A percentile compares a stretch with the other conserved stretches of the same genome.
Evolutionary conservation across 768 basidiomycete genomes (phyloP).

Genomic region (Tricholoma terreum): DNA sequence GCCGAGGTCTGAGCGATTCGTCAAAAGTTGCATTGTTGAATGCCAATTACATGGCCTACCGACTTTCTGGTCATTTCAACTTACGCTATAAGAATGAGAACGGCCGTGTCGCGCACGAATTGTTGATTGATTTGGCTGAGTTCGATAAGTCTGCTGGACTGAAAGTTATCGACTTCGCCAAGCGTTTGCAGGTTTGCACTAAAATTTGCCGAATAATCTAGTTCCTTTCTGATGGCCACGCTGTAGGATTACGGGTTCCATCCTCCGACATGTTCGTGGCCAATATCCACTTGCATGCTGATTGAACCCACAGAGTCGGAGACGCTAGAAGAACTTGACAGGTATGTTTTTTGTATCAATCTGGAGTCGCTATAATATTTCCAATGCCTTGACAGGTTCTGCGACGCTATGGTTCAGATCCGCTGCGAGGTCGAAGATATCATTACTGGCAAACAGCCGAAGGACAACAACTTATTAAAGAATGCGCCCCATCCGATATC

Average conservation of each 20-base stretch:
- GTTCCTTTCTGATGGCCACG: background rate
- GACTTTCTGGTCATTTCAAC: conserved; percentile 80
- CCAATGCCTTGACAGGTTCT: conserved; percentile 58
- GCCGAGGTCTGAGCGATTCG: conserved; percentile 79
- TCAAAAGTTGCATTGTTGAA: conserved; percentile 87
- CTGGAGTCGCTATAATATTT: background rate
- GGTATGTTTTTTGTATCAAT: conserved; percentile 37
- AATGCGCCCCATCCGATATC: conserved; percentile 92
- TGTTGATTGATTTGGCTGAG: conserved; percentile 92
- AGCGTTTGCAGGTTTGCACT: conserved; percentile 74
- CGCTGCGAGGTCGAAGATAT: conserved; percentile 89
- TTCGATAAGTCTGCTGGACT: conserved; percentile 87
- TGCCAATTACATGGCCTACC: conserved; percentile 96
- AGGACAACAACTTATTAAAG: conserved; percentile 87
- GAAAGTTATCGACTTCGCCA: conserved; percentile 96
- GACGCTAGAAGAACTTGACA: conserved; percentile 87
- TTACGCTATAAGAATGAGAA: conserved; percentile 89
- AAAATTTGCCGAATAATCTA: background rate
- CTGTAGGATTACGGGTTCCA: conserved; percentile 87
- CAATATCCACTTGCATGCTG: conserved; percentile 93
- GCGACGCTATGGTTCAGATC: conserved; percentile 98
- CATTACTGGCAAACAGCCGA: conserved; percentile 81
- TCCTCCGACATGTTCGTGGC: conserved; percentile 98
- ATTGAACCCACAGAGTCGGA: conserved; percentile 99
- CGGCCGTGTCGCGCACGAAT: conserved; percentile 91